These are phyloP conservation scores for Exsudoporus frostii DNA, from an alignment of 768 basidiomycete species.

Conservation along the genomic window DNA sequence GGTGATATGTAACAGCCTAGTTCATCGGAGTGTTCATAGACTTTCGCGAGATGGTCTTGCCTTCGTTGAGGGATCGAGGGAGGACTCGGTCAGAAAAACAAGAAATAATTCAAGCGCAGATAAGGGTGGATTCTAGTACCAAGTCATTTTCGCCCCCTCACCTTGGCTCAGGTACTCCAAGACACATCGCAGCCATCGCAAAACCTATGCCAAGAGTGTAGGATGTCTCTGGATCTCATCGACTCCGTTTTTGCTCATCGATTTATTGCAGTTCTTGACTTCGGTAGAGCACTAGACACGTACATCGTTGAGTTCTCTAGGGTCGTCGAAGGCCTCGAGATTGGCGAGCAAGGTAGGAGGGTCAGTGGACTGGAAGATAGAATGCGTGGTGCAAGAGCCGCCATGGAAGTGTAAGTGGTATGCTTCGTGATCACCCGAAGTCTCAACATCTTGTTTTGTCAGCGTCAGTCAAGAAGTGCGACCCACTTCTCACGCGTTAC, in stretches of 20 bases:
- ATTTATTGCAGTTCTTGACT: conserved; percentile 9
- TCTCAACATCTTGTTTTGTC: background rate
- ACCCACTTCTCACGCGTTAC: background rate
- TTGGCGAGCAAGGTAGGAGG: conserved; percentile 1
- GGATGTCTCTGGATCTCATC: background rate
- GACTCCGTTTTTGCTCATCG: background rate
- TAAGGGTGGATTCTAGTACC: background rate
- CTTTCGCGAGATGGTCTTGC: conserved; percentile 17
- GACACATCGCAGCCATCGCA: conserved; percentile 19
- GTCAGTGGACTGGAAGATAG: conserved; percentile 1
- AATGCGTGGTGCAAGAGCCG: conserved; percentile 1
- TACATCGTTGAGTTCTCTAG: conserved; percentile 16
- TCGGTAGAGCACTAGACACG: conserved; percentile 11
- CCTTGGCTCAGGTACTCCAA: conserved; percentile 8
- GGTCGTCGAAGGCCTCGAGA: conserved; percentile 7
- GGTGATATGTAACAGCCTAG: background rate
- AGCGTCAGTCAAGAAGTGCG: conserved; percentile 19
- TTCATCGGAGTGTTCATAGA: conserved; percentile 1
- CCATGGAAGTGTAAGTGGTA: conserved; percentile 17
- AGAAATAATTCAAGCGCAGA: conserved; percentile 16
- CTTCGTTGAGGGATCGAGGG: conserved; percentile 8
- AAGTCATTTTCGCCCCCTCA: background rate
- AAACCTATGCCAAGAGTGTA: conserved; percentile 19
- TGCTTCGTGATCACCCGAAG: background rate
- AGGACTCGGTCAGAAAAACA: conserved; percentile 8